Percentiles rank a stretch among this genome's conserved stretches.
These are phyloP conservation scores for Lagerstroemia speciosa DNA, from an alignment of 345 rosid species.

Conservation along the genomic window DNA sequence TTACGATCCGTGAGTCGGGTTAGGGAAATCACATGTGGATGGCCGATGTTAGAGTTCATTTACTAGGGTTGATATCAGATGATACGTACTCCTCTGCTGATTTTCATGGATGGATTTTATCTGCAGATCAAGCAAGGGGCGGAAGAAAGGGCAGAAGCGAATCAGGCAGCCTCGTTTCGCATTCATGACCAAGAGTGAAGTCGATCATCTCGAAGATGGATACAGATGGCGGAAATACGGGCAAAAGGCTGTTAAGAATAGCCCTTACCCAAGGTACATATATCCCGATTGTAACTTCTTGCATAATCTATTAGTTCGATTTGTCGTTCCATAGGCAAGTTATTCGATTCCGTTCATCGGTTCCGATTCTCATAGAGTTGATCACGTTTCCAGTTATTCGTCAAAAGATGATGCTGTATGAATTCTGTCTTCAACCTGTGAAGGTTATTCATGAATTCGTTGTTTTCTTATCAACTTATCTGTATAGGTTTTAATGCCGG, in stretches of 20 bases:
- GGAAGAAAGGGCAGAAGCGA: conserved; percentile 76
- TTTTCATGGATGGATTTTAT: conserved; percentile 22
- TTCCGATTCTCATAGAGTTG: too few species aligned
- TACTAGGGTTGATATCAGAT: not conserved
- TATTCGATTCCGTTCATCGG: too few species aligned
- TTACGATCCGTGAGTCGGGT: not conserved
- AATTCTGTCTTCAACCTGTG: too few species aligned
- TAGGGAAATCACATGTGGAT: not conserved
- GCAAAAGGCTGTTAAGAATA: conserved; percentile 87
- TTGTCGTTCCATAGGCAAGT: not conserved
- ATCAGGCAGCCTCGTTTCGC: conserved; percentile 80
- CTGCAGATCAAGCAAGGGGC: conserved; percentile 57
- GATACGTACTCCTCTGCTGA: not conserved
- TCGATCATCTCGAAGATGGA: conserved; percentile 97
- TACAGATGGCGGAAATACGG: conserved; percentile 38
- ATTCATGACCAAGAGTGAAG: conserved; percentile 89
- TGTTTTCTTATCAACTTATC: too few species aligned
- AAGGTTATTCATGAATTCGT: too few species aligned
- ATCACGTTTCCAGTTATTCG: not conserved
- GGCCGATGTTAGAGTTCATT: too few species aligned
- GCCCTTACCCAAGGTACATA: conserved; percentile 79
- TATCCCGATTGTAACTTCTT: not conserved
- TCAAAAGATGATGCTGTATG: too few species aligned
- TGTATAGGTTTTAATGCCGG: too few species aligned
- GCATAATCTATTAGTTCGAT: not conserved